Conservation (phyloP, 257 asterid genomes). For the Penstemon eatonii region DNA sequence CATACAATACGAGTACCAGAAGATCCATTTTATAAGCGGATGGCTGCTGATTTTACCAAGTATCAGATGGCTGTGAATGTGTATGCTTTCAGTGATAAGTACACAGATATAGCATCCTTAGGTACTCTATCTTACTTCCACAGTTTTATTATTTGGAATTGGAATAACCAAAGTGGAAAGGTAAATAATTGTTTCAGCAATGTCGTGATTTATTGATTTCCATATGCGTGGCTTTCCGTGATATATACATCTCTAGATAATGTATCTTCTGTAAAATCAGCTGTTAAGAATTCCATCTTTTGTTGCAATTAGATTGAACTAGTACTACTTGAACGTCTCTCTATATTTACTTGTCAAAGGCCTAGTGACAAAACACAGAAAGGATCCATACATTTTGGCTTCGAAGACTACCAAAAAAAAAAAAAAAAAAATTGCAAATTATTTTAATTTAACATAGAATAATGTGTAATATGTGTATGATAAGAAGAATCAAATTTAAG, state of each 20-base stretch:
- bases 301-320: conserved; percentile 15
- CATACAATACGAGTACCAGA: conserved; percentile 77
- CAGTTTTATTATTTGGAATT: conserved; percentile 3
- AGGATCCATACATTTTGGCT: conserved; percentile 9
- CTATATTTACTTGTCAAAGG: neutral
- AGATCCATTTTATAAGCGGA: conserved; percentile 98
- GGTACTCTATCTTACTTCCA: conserved; percentile 43
- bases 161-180: neutral
- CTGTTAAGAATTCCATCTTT: conserved; percentile 15
- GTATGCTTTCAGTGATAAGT: conserved; percentile 91
- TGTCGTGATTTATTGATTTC: conserved; percentile 17
- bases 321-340: neutral
- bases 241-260: neutral
- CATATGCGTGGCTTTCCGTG: neutral
- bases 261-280: neutral
- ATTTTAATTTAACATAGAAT: conserved; percentile 1
- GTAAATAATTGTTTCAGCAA: neutral
- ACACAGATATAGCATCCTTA: conserved; percentile 86
- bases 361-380: conserved; percentile 14
- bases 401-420: neutral
- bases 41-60: conserved; percentile 99
- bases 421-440: conserved; percentile 1
- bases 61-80: conserved; percentile 88
- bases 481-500: neutral
- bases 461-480: conserved; percentile 2